Evolutionary conservation across 192 early-diverging fungal genomes (phyloP).

Genomic region (Backusella westeae): DNA sequence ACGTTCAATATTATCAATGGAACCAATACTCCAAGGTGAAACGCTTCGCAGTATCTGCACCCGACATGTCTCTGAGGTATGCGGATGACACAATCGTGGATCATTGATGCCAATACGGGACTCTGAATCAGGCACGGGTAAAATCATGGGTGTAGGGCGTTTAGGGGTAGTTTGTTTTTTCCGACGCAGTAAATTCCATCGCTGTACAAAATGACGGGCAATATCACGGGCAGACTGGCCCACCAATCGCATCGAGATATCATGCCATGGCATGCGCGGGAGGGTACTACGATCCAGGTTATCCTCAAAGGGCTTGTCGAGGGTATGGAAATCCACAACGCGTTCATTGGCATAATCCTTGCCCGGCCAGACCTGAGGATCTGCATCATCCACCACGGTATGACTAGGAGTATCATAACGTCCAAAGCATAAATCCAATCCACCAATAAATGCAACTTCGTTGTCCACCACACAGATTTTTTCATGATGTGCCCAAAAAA

Average conservation of each 20-base stretch:
- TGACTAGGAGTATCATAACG: constrained; percentile 79
- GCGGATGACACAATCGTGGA: constrained; percentile 12
- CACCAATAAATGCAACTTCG: constrained; percentile 79
- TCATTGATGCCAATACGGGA: constrained; percentile 40
- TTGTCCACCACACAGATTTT: constrained; percentile 79
- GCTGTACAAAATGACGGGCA: constrained; percentile 80
- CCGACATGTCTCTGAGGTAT: background rate
- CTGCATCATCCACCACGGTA: constrained; percentile 55
- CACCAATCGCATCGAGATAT: constrained; percentile 71
- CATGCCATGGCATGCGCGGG: constrained; percentile 87
- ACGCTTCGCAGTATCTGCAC: constrained; percentile 68
- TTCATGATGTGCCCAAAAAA: constrained; percentile 85
- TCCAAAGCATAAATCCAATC: constrained; percentile 83
- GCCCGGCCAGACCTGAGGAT: constrained; percentile 50
- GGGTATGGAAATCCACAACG: constrained; percentile 66
- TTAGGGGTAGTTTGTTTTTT: constrained; percentile 55
- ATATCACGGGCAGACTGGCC: constrained; percentile 76
- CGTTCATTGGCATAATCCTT: constrained; percentile 86
- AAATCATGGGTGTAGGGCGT: constrained; percentile 58
- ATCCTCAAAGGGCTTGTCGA: constrained; percentile 51
- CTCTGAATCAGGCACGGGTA: constrained; percentile 64
- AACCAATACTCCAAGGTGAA: constrained; percentile 67
- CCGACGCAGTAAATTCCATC: constrained; percentile 77
- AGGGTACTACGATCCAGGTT: constrained; percentile 45
- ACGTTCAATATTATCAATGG: constrained; percentile 52